These are phyloP conservation scores for Parastagonospora avenae DNA, from an alignment of 2,329 filamentous ascomycete species.

Conservation along the genomic window DNA sequence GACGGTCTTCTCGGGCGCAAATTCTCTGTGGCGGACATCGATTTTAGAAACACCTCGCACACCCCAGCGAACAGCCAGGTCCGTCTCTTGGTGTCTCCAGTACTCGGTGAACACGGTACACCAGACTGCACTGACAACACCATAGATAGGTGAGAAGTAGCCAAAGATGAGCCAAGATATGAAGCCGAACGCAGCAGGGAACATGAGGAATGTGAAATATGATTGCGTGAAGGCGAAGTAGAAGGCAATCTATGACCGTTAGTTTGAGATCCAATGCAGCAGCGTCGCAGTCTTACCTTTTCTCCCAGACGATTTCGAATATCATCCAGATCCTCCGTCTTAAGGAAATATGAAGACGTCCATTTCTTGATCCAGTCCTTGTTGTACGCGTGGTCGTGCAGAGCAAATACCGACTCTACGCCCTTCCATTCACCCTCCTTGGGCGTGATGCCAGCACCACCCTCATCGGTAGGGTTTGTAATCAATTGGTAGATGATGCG, in stretches of 20 bases:
- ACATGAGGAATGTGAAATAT: conserved; percentile 85
- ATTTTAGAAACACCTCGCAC: conserved; percentile 83
- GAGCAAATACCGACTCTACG: conserved; percentile 55
- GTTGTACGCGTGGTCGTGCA: conserved; percentile 58
- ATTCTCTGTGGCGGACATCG: conserved; percentile 77
- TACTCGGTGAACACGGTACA: conserved; percentile 87
- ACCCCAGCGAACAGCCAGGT: conserved; percentile 86
- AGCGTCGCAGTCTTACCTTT: conserved; percentile 39
- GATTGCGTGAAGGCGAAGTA: conserved; percentile 95
- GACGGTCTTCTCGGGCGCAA: conserved; percentile 76
- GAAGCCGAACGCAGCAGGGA: conserved; percentile 79
- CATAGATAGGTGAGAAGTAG: conserved; percentile 82
- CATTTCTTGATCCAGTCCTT: conserved; percentile 61
- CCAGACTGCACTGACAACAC: conserved; percentile 80
- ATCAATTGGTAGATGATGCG: conserved; percentile 83
- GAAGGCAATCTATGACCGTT: conserved; percentile 70
- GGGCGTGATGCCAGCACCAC: conserved; percentile 57
- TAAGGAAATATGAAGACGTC: conserved; percentile 54
- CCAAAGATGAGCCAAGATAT: conserved; percentile 81
- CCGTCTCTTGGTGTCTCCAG: conserved; percentile 92
- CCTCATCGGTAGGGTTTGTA: conserved; percentile 54
- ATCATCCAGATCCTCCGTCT: conserved; percentile 55
- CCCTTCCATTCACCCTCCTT: conserved; percentile 57
- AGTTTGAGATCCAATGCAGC: conserved; percentile 8
- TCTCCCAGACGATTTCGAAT: conserved; percentile 58